Base-by-base conservation (phyloP, 2,329 filamentous ascomycete species). In the Colletotrichum nymphaeae region DNA sequence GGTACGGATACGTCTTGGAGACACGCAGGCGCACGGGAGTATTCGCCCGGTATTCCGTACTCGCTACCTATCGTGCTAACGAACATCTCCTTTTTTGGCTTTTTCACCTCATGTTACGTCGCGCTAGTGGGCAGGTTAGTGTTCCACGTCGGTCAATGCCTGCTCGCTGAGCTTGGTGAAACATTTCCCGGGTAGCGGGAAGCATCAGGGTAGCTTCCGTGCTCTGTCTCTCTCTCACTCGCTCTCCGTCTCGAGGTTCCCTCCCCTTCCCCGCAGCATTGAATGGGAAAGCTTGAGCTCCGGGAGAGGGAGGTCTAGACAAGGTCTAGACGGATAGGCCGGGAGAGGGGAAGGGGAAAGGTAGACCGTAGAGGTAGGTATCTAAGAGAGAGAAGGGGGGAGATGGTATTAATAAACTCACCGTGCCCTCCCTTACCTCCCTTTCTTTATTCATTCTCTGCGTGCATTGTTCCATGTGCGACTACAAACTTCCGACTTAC, bases 341-440 rank as follows among this genome's bases (percentile, higher is more conserved):
- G 65, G 69, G 63, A 28, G 42, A 26, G 42, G 19, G 24, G 28
- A 28, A 16, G 28, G 24, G 24, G 42, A 35, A 57, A 22, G 53
- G 22, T n/a, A 42, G 16, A 19, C 5, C 14, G 37, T 19, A 42
- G 3, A 42, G 14, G 32, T 12, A 35, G 37, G 37, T 42, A 42
- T 14, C 14, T 53, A 24, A 4, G 49, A 53, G 56, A 16, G 56
- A 16, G 32, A 26, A 16, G n/a, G 28, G 46, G 26, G 46, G 24
- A n/a, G n/a, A 55, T 22, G 63, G 46, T 57, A 4, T 42, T 57
- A 52, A 69, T 69, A 72, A 72, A 69, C 42, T 64, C 70, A 69
- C 59, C 46, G 2, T 37, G n/a, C 42, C 24, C 46, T 42, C 42
- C 42, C 42, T n/a, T 49, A 56, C 42, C 57, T 26, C 28, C 26